A percentile compares a stretch with the other conserved stretches of the same genome.
Conservation (phyloP, 2,329 filamentous ascomycete genomes). For the Emmonsia crescens region DNA sequence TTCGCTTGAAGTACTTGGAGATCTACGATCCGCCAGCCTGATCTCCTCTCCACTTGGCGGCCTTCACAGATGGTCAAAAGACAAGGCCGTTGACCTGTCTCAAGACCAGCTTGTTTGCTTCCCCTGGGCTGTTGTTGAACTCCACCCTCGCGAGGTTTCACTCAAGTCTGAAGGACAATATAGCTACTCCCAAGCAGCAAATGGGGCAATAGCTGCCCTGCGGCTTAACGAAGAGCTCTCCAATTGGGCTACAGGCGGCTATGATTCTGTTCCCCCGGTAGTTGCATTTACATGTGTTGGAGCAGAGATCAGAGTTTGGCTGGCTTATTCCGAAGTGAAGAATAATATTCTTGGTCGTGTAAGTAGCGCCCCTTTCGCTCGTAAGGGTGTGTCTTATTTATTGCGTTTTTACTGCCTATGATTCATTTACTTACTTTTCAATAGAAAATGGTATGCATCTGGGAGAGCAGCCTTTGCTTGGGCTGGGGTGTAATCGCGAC, state of each 20-base stretch:
- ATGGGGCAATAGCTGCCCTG: neutral
- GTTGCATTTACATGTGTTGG: neutral
- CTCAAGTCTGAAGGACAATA: neutral
- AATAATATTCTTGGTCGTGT: neutral
- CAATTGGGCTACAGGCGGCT: neutral
- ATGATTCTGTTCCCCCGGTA: neutral
- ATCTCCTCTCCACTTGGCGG: neutral
- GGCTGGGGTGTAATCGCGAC: neutral
- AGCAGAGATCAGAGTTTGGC: neutral
- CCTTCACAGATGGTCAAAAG: neutral
- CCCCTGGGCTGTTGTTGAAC: neutral
- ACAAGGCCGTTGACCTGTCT: neutral
- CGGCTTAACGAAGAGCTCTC: neutral
- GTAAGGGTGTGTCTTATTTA: neutral
- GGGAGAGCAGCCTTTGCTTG: neutral
- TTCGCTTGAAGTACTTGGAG: neutral
- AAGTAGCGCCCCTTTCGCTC: neutral
- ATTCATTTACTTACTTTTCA: neutral
- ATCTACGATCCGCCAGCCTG: neutral
- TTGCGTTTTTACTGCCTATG: neutral
- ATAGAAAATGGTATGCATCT: constrained; percentile 1
- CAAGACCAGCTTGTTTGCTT: neutral
- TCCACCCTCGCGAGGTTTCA: neutral
- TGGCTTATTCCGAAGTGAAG: neutral
- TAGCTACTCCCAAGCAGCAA: neutral